Conservation (phyloP, 2,329 filamentous ascomycete species). For the Trematosphaeria pertusa region DNA sequence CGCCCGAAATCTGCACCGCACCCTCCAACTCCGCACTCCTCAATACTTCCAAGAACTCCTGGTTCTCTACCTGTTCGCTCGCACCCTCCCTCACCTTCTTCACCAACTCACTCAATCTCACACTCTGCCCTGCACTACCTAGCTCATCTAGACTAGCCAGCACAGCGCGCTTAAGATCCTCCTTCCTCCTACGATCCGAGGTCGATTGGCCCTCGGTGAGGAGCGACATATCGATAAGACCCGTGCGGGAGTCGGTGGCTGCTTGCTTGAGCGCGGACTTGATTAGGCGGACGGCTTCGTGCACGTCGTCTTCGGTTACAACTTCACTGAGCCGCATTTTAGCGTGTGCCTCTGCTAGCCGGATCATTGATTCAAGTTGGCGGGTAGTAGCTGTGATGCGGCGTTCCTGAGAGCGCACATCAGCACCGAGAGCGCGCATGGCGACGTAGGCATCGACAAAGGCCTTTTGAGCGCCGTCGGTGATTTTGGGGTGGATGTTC, state of each 20-base stretch:
- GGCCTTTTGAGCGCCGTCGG: conserved; percentile 78
- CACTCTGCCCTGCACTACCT: conserved; percentile 63
- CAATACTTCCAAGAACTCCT: conserved; percentile 85
- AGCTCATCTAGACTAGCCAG: conserved; percentile 81
- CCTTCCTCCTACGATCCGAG: conserved; percentile 80
- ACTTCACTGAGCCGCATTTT: conserved; percentile 87
- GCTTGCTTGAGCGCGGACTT: conserved; percentile 94
- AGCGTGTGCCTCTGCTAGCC: conserved; percentile 92
- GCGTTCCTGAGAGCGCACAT: conserved; percentile 80
- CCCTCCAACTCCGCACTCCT: conserved; percentile 85
- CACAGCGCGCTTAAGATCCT: conserved; percentile 83
- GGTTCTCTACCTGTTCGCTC: conserved; percentile 69
- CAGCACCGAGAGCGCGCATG: conserved; percentile 86
- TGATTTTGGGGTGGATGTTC: conserved; percentile 83
- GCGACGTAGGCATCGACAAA: conserved; percentile 88
- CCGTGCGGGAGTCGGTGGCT: conserved; percentile 89
- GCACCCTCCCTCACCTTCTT: conserved; percentile 69
- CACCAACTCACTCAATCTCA: conserved; percentile 80
- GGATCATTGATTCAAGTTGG: conserved; percentile 98
- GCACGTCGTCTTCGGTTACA: conserved; percentile 83
- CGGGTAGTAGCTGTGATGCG: conserved; percentile 97
- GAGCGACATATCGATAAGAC: conserved; percentile 95
- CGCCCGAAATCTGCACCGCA: conserved; percentile 77
- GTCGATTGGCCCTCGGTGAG: conserved; percentile 93
- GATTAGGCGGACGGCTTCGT: conserved; percentile 91